A percentile compares a stretch with the other conserved stretches of the same genome.
Evolutionary conservation across 1,284 basidiomycete species (phyloP).

Genomic region (Phellopilus nigrolimitatus): DNA sequence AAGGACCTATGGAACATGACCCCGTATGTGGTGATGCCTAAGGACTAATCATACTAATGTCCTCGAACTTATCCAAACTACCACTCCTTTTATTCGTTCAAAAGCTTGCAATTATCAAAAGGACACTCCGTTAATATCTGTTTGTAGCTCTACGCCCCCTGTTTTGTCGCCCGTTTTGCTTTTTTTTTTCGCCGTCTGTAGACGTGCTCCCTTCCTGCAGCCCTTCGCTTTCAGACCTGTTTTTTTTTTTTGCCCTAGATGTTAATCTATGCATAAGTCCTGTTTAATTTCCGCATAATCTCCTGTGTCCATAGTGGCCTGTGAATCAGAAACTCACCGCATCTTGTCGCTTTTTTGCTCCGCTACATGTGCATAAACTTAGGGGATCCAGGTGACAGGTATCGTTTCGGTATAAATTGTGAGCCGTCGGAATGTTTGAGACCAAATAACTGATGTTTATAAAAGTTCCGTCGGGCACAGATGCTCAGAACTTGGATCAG

Average conservation of each 20-base stretch:
- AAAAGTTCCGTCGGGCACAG: too few relatives aligned
- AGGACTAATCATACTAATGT: constrained; percentile 3
- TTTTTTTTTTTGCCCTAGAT: constrained; percentile 6
- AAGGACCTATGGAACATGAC: constrained; percentile 20
- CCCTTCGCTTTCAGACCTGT: not conserved
- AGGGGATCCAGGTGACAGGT: too few relatives aligned
- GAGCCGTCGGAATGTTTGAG: too few relatives aligned
- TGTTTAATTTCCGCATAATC: not conserved
- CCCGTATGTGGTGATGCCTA: not conserved
- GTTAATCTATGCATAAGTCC: constrained; percentile 1
- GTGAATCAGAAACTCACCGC: not conserved
- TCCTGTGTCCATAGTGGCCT: constrained; percentile 10
- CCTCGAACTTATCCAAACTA: not conserved
- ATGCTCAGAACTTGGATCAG: too few relatives aligned
- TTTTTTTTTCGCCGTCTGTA: not conserved
- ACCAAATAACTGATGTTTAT: too few relatives aligned
- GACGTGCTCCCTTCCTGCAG: not conserved
- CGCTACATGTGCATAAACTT: not conserved
- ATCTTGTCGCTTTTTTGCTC: not conserved
- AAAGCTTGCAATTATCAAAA: constrained; percentile 2
- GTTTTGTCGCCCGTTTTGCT: not conserved
- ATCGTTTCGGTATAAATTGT: too few relatives aligned
- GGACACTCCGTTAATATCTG: not conserved
- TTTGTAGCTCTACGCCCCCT: constrained; percentile 8
- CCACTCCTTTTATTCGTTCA: constrained; percentile 2